Conservation (phyloP, 495 filamentous ascomycete species). For the Aspergillus indologenus region DNA sequence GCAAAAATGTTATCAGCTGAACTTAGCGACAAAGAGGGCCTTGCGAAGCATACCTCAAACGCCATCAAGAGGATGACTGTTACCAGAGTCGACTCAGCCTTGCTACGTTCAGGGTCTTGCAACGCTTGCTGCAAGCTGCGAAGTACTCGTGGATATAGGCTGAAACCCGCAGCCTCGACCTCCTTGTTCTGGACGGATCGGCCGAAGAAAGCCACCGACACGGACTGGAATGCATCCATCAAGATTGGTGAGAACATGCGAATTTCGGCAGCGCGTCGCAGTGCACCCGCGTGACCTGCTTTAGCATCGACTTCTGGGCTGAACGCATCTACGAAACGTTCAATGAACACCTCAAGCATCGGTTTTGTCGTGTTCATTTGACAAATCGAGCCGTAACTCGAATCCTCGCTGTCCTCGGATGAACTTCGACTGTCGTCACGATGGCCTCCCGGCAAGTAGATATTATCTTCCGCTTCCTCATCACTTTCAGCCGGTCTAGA, state of each 20-base stretch:
- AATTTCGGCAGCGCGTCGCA: conserved; percentile 40
- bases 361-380: conserved; percentile 26
- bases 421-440: conserved; percentile 10
- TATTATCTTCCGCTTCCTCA: conserved; percentile 16
- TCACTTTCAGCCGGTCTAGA: conserved; percentile 11
- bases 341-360: conserved; percentile 39
- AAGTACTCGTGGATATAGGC: conserved; percentile 39
- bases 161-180: conserved; percentile 39
- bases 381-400: conserved; percentile 25
- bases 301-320: conserved; percentile 41
- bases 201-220: conserved; percentile 44
- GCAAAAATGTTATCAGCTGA: conserved; percentile 16
- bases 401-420: conserved; percentile 24
- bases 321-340: conserved; percentile 47
- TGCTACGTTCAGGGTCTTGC: conserved; percentile 38
- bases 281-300: conserved; percentile 39
- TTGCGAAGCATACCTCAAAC: conserved; percentile 33
- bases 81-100: conserved; percentile 42
- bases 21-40: background rate
- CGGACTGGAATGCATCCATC: conserved; percentile 40
- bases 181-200: conserved; percentile 36
- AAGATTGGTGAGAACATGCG: conserved; percentile 47
- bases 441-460: conserved; percentile 10
- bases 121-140: conserved; percentile 40
- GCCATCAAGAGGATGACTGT: conserved; percentile 45